Evolutionary conservation across 1,284 basidiomycete genomes (phyloP), one percentile per base, ranked within the genome.

Genomic region (Cerrena zonata): DNA sequence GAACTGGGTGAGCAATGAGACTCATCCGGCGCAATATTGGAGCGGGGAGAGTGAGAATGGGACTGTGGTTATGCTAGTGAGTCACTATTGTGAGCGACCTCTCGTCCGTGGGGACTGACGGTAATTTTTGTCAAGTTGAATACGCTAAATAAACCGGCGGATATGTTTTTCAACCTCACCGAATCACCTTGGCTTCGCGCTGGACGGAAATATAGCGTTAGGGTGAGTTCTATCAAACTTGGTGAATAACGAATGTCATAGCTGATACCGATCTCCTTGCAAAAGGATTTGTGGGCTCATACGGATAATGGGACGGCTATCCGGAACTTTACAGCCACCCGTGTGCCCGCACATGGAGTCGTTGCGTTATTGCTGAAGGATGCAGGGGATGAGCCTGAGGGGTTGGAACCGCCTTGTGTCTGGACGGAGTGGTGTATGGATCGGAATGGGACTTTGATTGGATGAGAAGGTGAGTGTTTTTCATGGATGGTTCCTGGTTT

Each of bases 141-240:
- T 54, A 68, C 68, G 1, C 66, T 82, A 36, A 71, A 81, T 56
- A 64, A 78, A 57, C 70, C 80, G 2, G 71, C 78, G 1, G 70
- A 73, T 51, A 70, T 86, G 75, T 75, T 69, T 59, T 86, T 86
- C 65, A 82, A 73, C 54, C 64, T 86, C 49, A 82, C 80, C 2
- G 82, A 86, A 58, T 84, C 82, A 1, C 82, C 83, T 0, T 86
- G 82, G 81, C 77, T 85, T 55, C 74, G 79, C 43, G 82, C 82
- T 1, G 83, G 83, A 26, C 69, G 79, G 45, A 75, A 81, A 58
- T 84, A 86, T 57, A 61, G 72, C 22, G 78, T 86, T 48, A 70
- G 81, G 48, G 81, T 83, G 64, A 48, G 73, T 66, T 38, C 22
- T 18, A 19, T 5, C 25, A 21, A 25, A 15, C 15, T 43, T 30